Conservation (phyloP, 2,329 filamentous ascomycete species). For the Sodiomyces alkalinus region DNA sequence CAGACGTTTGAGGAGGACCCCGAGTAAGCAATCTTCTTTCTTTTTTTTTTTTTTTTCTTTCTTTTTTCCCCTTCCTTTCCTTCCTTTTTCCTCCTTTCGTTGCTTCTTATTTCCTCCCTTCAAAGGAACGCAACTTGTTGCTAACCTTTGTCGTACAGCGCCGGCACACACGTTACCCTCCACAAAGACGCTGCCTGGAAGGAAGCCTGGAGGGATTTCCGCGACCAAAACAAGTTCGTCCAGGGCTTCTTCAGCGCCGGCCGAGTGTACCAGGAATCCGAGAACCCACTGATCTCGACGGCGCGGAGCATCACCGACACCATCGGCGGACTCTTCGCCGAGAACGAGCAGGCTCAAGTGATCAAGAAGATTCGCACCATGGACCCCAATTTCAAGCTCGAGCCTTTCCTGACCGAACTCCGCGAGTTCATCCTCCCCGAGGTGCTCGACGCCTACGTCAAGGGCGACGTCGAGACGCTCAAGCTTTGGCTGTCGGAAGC, state of each 20-base stretch:
- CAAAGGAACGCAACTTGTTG: no score
- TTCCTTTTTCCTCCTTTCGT: no score
- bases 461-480: conserved; percentile 79
- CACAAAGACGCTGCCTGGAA: conserved; percentile 98
- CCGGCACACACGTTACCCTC: conserved; percentile 83
- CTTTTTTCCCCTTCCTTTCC: no score
- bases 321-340: conserved; percentile 89
- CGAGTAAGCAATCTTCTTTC: conserved; percentile 44
- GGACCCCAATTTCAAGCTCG: conserved; percentile 87
- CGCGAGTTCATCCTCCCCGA: conserved; percentile 96
- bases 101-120: no score
- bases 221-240: conserved; percentile 75
- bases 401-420: conserved; percentile 88
- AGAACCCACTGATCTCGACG: conserved; percentile 87
- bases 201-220: conserved; percentile 95
- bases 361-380: conserved; percentile 97
- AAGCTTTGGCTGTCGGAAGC: conserved; percentile 94
- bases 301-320: conserved; percentile 88
- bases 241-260: conserved; percentile 80
- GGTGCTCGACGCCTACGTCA: conserved; percentile 94
- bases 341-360: conserved; percentile 94
- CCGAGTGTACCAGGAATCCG: conserved; percentile 83
- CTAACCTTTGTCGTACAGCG: conserved; percentile 37
- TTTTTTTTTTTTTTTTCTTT: no score
- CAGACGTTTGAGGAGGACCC: conserved; percentile 70